Conservation (phyloP, 139 green algal species). For the Tetradesmus obliquus region DNA sequence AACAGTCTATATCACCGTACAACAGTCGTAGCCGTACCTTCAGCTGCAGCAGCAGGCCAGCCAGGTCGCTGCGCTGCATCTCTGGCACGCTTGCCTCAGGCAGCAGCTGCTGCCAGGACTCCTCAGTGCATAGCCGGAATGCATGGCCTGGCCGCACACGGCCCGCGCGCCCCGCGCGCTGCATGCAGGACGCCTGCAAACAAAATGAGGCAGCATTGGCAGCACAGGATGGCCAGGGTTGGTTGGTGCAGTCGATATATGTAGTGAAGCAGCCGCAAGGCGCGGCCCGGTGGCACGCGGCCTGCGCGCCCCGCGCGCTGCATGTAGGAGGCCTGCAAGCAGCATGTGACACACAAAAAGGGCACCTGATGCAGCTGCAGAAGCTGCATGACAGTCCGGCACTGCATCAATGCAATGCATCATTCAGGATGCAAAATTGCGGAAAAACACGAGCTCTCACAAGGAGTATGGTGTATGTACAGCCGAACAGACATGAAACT, state of each 20-base stretch:
- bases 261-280: not conserved
- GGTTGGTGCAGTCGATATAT: too few relatives aligned
- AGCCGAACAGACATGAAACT: too few relatives aligned
- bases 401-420: too few relatives aligned
- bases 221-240: not conserved
- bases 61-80: constrained; percentile 82
- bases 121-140: constrained; percentile 90
- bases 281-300: constrained; percentile 76
- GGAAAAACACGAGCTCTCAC: too few relatives aligned
- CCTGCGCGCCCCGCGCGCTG: constrained; percentile 83
- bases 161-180: constrained; percentile 83
- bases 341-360: not conserved
- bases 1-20: not conserved
- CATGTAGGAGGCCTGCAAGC: constrained; percentile 54
- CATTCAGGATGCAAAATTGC: too few relatives aligned
- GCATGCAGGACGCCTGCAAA: constrained; percentile 59
- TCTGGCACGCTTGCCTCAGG: constrained; percentile 74
- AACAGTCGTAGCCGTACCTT: constrained; percentile 46
- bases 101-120: constrained; percentile 64
- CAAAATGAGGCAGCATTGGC: not conserved
- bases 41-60: constrained; percentile 78
- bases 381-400: too few relatives aligned
- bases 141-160: constrained; percentile 84
- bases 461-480: too few relatives aligned
- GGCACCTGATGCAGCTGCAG: not conserved